Base-by-base conservation (phyloP, 2,329 filamentous ascomycete species). In the Ceratocystis alfenasii region DNA sequence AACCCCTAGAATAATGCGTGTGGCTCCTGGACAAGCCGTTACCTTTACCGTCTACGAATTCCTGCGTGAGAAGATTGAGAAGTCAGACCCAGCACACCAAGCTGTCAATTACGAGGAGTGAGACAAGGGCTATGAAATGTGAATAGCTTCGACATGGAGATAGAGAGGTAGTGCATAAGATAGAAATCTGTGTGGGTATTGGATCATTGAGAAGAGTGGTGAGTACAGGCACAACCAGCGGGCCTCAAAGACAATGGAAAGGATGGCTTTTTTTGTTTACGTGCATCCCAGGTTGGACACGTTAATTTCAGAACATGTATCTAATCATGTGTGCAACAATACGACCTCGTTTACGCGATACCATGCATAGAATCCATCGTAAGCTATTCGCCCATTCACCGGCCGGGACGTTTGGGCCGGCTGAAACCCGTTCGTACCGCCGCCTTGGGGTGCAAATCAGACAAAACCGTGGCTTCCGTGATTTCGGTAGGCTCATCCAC, bases 1-100 rank as follows among this genome's bases (percentile, higher is more conserved):
- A 77, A 99, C 94, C 60, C 94, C 94, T 5, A 85, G 94, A 72
- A 89, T 99, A 71, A 97, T 97, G 91, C 86, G 94, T 73, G 94
- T 99, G 65, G 94, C 94, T 30, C 94, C 94, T 6, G 94, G 94
- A 60, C 94, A 99, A 80, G 94, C 85, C 67, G 85, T 87, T 65
- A 87, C 85, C 2, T 87, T 87, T 68, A 87, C 84, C 76, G 88
- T 92, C 70, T 92, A 92, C 75, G 88, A 92, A 75, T 90, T 74
- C 74, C 77, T 92, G 68, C 89, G 86, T 78, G 83, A 86, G 68
- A 86, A 84, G 76, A 76, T 92, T 69, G 88, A 92, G 78, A 79
- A 77, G 72, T 68, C 68, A 28, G 63, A 61, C 15, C 68, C 66
- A 55, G 63, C 62, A 20, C 57, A 25, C 20, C 8, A 57, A 15